Conservation (phyloP, 805 yeast genomes). For the Starmerella vaccinii region DNA sequence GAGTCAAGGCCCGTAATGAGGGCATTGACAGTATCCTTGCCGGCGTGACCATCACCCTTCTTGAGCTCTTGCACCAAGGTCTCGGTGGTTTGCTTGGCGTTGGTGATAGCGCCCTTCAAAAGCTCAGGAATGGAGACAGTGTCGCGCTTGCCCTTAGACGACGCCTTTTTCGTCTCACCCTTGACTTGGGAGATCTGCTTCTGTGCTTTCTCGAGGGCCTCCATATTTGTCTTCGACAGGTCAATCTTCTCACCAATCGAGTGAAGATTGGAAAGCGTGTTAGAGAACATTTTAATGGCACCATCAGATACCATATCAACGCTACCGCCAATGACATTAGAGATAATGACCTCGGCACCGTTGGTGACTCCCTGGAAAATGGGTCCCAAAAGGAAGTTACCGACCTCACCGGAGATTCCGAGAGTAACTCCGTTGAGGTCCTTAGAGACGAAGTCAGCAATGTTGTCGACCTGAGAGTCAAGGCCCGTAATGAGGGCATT, state of each 20-base stretch:
- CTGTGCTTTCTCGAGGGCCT: conserved; percentile 16
- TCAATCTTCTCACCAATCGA: conserved; percentile 22
- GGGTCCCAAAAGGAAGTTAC: conserved; percentile 27
- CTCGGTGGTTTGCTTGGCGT: conserved; percentile 21
- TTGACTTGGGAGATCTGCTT: conserved; percentile 17
- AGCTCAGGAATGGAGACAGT: conserved; percentile 1
- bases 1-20: conserved; percentile 30
- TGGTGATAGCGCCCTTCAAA: conserved; percentile 19
- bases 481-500: conserved; percentile 28
- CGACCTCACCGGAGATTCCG: conserved; percentile 21
- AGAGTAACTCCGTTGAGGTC: conserved; percentile 14
- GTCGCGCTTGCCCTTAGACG: conserved; percentile 14
- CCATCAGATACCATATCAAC: conserved; percentile 24
- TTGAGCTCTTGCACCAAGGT: conserved; percentile 20
- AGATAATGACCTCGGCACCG: conserved; percentile 28
- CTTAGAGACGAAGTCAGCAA: conserved; percentile 21
- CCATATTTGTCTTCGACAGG: conserved; percentile 7
- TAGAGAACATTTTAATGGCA: conserved; percentile 18
- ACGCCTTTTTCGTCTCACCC: no score
- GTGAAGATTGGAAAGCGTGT: conserved; percentile 21
- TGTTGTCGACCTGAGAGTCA: conserved; percentile 31
- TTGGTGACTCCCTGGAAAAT: conserved; percentile 28
- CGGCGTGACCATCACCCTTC: conserved; percentile 23
- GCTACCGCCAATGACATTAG: conserved; percentile 25
- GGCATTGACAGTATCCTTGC: conserved; percentile 21